These are phyloP conservation scores for Penicillium verhagenii DNA, from an alignment of 495 filamentous ascomycete species.

Conservation along the genomic window DNA sequence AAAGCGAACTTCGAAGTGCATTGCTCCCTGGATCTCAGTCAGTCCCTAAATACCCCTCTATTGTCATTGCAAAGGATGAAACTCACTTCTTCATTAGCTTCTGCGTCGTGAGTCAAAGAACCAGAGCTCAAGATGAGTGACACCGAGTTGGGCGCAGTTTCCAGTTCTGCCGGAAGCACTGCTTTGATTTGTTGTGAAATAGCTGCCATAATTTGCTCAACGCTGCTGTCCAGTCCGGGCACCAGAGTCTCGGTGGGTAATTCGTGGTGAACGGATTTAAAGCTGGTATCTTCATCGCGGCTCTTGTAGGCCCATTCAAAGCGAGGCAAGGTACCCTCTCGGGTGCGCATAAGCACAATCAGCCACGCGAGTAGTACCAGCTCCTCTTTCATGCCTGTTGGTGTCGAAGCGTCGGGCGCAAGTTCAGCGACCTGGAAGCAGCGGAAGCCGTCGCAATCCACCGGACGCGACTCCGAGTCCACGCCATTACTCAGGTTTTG, in stretches of 20 bases:
- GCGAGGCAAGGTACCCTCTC: slow-evolving; percentile 34
- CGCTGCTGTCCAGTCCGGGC: slow-evolving; percentile 22
- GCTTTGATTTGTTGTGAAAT: slow-evolving; percentile 23
- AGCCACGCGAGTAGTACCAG: slow-evolving; percentile 45
- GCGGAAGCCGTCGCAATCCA: slow-evolving; percentile 7
- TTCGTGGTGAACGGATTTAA: background rate
- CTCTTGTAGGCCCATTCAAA: slow-evolving; percentile 39
- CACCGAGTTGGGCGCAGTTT: background rate
- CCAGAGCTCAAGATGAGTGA: slow-evolving; percentile 35
- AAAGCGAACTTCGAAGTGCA: slow-evolving; percentile 33
- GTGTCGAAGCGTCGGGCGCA: slow-evolving; percentile 6
- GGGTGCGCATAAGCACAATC: slow-evolving; percentile 36
- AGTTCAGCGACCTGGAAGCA: slow-evolving; percentile 21
- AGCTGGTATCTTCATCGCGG: background rate
- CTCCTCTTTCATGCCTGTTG: slow-evolving; percentile 38
- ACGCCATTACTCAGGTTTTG: background rate
- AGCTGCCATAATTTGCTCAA: slow-evolving; percentile 17
- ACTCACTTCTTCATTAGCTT: slow-evolving; percentile 29
- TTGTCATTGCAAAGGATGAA: background rate
- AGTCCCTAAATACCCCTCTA: background rate
- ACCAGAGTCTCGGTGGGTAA: slow-evolving; percentile 26
- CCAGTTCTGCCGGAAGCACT: background rate
- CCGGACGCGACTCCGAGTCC: background rate
- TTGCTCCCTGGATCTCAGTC: slow-evolving; percentile 1
- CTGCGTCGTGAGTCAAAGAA: slow-evolving; percentile 17